These are phyloP conservation scores for Leccinum variicolor DNA, from an alignment of 768 basidiomycete species.

Conservation along the genomic window DNA sequence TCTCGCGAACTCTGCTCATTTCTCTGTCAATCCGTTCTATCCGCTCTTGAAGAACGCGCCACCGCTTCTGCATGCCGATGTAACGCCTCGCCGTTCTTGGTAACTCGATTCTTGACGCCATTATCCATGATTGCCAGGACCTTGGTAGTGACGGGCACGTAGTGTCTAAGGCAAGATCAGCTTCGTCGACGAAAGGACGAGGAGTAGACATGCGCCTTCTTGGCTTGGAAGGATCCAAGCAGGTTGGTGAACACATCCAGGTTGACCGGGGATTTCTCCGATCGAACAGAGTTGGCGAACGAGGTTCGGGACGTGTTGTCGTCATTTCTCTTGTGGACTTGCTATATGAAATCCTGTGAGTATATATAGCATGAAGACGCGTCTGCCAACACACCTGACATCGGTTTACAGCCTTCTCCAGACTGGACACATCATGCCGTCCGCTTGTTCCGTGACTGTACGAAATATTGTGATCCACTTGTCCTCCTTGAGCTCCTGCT, in stretches of 20 bases:
- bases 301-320: constrained; percentile 41
- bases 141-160: constrained; percentile 90
- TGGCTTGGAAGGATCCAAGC: constrained; percentile 77
- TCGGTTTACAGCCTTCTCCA: constrained; percentile 89
- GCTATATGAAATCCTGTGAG: constrained; percentile 78
- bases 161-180: constrained; percentile 58
- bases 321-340: constrained; percentile 62
- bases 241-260: constrained; percentile 64
- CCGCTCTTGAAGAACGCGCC: constrained; percentile 76
- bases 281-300: constrained; percentile 43
- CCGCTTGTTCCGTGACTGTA: constrained; percentile 91
- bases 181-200: constrained; percentile 4
- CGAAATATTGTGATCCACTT: constrained; percentile 96
- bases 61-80: constrained; percentile 88
- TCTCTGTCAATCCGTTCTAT: constrained; percentile 78
- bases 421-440: constrained; percentile 91
- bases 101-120: constrained; percentile 88
- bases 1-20: constrained; percentile 68
- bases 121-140: constrained; percentile 93
- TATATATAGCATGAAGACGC: background rate
- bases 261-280: constrained; percentile 50
- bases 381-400: constrained; percentile 63
- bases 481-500: constrained; percentile 95
- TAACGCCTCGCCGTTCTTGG: constrained; percentile 94
- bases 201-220: constrained; percentile 68